Conservation (phyloP, 371 early-diverging fungal genomes). For the Mortierella sp. region DNA sequence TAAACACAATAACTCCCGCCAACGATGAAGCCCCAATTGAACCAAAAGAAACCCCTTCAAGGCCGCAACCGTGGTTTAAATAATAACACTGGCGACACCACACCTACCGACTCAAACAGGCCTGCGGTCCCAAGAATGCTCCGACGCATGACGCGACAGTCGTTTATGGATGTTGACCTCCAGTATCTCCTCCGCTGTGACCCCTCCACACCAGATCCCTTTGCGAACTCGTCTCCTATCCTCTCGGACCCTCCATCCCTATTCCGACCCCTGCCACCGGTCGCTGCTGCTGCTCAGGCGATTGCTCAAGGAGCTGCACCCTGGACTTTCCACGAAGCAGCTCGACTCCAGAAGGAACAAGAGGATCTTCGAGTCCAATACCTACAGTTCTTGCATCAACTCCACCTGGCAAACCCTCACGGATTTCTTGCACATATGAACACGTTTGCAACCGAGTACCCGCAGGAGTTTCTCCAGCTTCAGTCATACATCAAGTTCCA, state of each 20-base stretch:
- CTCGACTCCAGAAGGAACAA: slow-evolving; percentile 55
- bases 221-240: slow-evolving; percentile 48
- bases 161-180: slow-evolving; percentile 59
- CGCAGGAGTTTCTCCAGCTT: slow-evolving; percentile 52
- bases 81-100: background rate
- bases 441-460: slow-evolving; percentile 51
- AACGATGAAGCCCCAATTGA: slow-evolving; percentile 48
- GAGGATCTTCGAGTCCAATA: slow-evolving; percentile 57
- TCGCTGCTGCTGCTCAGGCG: slow-evolving; percentile 51
- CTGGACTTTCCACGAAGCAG: slow-evolving; percentile 51
- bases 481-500: slow-evolving; percentile 54
- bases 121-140: slow-evolving; percentile 45
- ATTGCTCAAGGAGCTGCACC: slow-evolving; percentile 52
- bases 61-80: slow-evolving; percentile 35
- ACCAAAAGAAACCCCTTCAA: slow-evolving; percentile 40
- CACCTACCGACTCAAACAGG: background rate
- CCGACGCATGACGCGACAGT: slow-evolving; percentile 49
- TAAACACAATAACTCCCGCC: background rate
- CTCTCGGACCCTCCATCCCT: slow-evolving; percentile 58
- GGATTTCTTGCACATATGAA: slow-evolving; percentile 55
- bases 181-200: slow-evolving; percentile 46
- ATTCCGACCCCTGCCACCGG: slow-evolving; percentile 50
- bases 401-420: slow-evolving; percentile 48
- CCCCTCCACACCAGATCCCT: slow-evolving; percentile 48
- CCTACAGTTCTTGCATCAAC: slow-evolving; percentile 51